Conservation (phyloP, 1,284 basidiomycete species). For the Tremellales sp. region DNA sequence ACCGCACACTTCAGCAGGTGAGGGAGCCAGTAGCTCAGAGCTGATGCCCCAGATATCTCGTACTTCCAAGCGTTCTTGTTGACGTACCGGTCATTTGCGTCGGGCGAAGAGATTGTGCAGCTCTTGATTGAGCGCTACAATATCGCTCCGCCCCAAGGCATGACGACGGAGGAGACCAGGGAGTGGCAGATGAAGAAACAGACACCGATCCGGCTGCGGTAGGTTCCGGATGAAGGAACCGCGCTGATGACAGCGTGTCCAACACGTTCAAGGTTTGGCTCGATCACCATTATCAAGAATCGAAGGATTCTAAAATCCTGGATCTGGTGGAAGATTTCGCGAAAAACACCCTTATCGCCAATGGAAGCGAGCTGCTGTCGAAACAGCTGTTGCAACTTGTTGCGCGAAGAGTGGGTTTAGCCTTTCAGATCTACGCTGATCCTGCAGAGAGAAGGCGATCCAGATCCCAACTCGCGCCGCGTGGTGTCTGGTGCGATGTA, state of each 20-base stretch:
- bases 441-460: conserved; percentile 2
- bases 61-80: conserved; percentile 93
- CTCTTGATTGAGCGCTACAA: conserved; percentile 80
- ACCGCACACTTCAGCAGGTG: conserved; percentile 77
- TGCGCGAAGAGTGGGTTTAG: conserved; percentile 63
- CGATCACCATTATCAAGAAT: conserved; percentile 74
- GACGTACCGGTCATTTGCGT: conserved; percentile 95
- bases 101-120: conserved; percentile 76
- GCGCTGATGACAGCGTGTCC: conserved; percentile 58
- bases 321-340: conserved; percentile 74
- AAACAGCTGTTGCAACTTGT: conserved; percentile 69
- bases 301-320: conserved; percentile 72
- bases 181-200: conserved; percentile 89
- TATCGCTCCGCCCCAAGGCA: conserved; percentile 67
- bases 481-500: too few species aligned
- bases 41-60: conserved; percentile 43
- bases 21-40: conserved; percentile 25
- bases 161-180: conserved; percentile 63
- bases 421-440: not conserved
- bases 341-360: conserved; percentile 55
- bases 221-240: conserved; percentile 30
- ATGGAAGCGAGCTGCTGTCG: conserved; percentile 59
- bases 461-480: not conserved
- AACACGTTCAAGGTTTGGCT: conserved; percentile 79
- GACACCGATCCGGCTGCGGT: conserved; percentile 82